These are phyloP conservation scores for Pleurotus giganteus DNA, from an alignment of 768 basidiomycete species.

Conservation along the genomic window DNA sequence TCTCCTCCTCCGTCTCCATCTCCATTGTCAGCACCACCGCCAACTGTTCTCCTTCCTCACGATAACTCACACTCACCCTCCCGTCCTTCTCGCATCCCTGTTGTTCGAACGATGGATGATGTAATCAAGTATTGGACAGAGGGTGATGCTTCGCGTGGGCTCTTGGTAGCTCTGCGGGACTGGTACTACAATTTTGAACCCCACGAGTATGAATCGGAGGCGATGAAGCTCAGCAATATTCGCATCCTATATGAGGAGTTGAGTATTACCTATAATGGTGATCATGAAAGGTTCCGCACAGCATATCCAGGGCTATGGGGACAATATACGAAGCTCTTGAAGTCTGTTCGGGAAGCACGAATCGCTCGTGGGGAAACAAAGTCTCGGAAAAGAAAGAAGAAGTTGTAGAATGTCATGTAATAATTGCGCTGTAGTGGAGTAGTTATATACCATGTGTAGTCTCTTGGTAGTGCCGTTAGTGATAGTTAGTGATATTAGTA, in stretches of 20 bases:
- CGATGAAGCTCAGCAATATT: constrained; percentile 11
- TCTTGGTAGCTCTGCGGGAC: constrained; percentile 13
- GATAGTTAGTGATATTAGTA: too few relatives aligned
- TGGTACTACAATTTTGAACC: constrained; percentile 8
- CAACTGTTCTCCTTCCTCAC: too few relatives aligned
- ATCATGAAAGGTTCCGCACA: background rate
- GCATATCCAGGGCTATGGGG: constrained; percentile 7
- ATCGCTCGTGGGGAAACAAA: constrained; percentile 10
- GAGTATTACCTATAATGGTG: background rate
- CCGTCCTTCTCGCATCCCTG: constrained; percentile 15
- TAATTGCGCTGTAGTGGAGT: too few relatives aligned
- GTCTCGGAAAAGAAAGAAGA: background rate
- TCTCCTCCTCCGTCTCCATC: too few relatives aligned
- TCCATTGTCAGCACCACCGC: too few relatives aligned
- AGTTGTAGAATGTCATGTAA: too few relatives aligned
- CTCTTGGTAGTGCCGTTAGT: too few relatives aligned
- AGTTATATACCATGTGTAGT: too few relatives aligned
- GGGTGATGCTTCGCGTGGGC: constrained; percentile 13
- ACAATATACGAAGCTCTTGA: constrained; percentile 8
- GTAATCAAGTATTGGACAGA: constrained; percentile 17
- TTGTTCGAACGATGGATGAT: constrained; percentile 17
- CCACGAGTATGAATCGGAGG: constrained; percentile 8
- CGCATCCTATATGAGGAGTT: constrained; percentile 10
- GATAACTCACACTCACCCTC: too few relatives aligned
- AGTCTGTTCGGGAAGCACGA: constrained; percentile 7